phyloP scores from a whole-genome alignment of 2,329 filamentous ascomycete genomes.

The Alternaria incomplexa region DNA sequence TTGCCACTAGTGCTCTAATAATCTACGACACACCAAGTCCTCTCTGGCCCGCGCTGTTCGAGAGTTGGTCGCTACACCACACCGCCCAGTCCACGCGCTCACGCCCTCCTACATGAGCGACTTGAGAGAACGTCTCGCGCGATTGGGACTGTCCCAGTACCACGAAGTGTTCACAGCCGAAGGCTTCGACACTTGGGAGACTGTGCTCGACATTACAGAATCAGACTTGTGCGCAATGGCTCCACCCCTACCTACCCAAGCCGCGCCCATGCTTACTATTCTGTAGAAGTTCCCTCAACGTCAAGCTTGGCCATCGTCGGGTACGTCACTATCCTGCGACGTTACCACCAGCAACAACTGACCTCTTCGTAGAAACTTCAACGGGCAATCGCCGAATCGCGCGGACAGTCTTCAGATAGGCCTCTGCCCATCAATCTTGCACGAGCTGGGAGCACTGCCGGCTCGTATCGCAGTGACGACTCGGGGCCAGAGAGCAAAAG shows the following conservation, averaged over 20 bases:
- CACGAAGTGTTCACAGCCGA: slow-evolving; percentile 74
- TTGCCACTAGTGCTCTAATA: slow-evolving; percentile 33
- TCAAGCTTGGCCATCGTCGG: slow-evolving; percentile 81
- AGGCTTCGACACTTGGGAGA: slow-evolving; percentile 86
- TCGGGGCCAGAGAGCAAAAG: slow-evolving; percentile 56
- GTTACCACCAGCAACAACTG: not conserved
- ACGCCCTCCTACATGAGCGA: slow-evolving; percentile 63
- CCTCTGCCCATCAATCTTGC: slow-evolving; percentile 48
- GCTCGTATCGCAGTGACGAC: slow-evolving; percentile 61
- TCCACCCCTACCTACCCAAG: slow-evolving; percentile 11
- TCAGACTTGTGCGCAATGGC: slow-evolving; percentile 70
- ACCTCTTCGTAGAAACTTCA: slow-evolving; percentile 71
- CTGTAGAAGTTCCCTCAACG: slow-evolving; percentile 71
- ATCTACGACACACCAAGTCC: slow-evolving; percentile 57
- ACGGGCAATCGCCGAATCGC: slow-evolving; percentile 76
- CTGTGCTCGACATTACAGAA: slow-evolving; percentile 82
- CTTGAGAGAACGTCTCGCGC: slow-evolving; percentile 70
- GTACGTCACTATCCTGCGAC: slow-evolving; percentile 56
- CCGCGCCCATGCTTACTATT: slow-evolving; percentile 13
- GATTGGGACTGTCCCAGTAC: slow-evolving; percentile 81
- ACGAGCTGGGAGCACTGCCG: slow-evolving; percentile 60
- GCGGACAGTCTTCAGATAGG: slow-evolving; percentile 58
- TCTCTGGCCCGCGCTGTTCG: slow-evolving; percentile 3
- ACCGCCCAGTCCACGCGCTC: slow-evolving; percentile 4
- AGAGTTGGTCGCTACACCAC: slow-evolving; percentile 9